Conservation (phyloP, 345 rosid species). For the Populus pruinosa region DNA sequence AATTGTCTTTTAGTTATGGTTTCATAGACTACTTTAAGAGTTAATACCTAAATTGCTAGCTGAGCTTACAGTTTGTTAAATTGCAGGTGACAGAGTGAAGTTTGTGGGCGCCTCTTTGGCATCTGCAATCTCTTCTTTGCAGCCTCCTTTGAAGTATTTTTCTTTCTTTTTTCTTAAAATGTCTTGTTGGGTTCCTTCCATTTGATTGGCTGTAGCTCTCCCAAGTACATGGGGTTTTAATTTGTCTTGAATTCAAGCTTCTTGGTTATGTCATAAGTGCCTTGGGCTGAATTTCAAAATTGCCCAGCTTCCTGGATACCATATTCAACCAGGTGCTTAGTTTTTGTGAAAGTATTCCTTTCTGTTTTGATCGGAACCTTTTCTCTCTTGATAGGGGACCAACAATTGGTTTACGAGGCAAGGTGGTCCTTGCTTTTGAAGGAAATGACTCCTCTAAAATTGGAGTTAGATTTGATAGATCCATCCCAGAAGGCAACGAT, state of each 20-base stretch:
- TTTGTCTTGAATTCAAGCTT: neutral
- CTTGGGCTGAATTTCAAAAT: neutral
- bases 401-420: constrained; percentile 66
- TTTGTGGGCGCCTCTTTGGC: constrained; percentile 46
- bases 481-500: constrained; percentile 83
- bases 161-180: neutral
- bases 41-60: constrained; percentile 8
- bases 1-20: neutral
- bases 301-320: neutral
- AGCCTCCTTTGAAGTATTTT: constrained; percentile 48
- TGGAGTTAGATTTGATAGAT: constrained; percentile 89
- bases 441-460: constrained; percentile 80
- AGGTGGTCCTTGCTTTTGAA: constrained; percentile 89
- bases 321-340: neutral
- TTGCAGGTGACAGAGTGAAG: constrained; percentile 90
- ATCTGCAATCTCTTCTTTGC: constrained; percentile 51
- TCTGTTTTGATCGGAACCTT: neutral
- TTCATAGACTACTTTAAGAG: constrained; percentile 3
- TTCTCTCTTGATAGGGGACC: constrained; percentile 60
- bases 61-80: constrained; percentile 9
- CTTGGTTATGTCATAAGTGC: neutral
- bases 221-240: neutral
- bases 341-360: neutral
- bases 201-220: neutral
- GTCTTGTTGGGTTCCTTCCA: neutral